Conservation (phyloP, 2,329 filamentous ascomycete genomes). For the Rutstroemia sp. region DNA sequence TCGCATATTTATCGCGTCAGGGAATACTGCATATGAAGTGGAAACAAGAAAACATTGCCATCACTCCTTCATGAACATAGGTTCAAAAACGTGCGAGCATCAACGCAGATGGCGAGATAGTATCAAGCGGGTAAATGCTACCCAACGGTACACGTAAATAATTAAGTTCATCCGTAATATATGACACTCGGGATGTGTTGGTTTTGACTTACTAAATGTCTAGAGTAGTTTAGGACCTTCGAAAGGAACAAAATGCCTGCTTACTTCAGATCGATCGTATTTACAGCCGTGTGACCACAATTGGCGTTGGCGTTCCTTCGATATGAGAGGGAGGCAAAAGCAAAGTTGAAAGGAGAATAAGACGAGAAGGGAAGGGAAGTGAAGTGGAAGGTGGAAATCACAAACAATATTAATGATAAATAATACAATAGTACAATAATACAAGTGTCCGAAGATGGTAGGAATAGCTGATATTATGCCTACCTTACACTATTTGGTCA, state of each 20-base stretch:
- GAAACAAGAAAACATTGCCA: background rate
- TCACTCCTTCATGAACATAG: too few relatives aligned
- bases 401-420: background rate
- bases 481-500: background rate
- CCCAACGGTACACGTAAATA: background rate
- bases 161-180: background rate
- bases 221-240: background rate
- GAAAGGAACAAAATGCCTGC: background rate
- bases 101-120: too few relatives aligned
- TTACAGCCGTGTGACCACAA: background rate
- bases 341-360: background rate
- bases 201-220: background rate
- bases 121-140: too few relatives aligned
- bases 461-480: background rate
- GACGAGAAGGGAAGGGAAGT: background rate
- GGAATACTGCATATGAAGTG: background rate
- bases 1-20: too few relatives aligned
- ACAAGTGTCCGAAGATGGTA: background rate
- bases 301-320: background rate
- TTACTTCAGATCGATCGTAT: background rate
- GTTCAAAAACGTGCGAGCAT: too few relatives aligned
- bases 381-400: background rate
- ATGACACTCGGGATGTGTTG: background rate
- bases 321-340: background rate
- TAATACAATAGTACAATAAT: background rate